phyloP scores from a whole-genome alignment of 257 asterid genomes.

The Schizonepeta tenuifolia region DNA sequence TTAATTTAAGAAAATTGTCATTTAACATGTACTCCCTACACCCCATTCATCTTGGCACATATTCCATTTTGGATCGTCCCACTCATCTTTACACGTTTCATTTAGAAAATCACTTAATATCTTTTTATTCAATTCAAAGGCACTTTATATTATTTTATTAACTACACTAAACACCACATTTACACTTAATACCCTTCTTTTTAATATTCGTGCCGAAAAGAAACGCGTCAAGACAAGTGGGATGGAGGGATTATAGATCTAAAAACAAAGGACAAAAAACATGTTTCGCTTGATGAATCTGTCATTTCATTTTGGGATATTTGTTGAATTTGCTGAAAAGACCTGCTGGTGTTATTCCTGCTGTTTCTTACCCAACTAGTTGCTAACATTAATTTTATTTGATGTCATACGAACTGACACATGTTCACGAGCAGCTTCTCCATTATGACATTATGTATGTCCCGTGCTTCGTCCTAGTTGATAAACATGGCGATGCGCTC shows the following conservation, averaged over 20 bases:
- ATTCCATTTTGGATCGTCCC: too few relatives aligned
- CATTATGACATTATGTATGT: conserved; percentile 9
- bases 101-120: too few relatives aligned
- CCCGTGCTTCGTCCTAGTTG: conserved; percentile 22
- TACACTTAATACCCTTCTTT: too few relatives aligned
- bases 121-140: too few relatives aligned
- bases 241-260: too few relatives aligned
- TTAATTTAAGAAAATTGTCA: neutral
- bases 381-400: neutral
- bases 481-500: conserved; percentile 4
- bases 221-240: too few relatives aligned
- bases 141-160: too few relatives aligned
- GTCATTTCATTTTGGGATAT: too few relatives aligned
- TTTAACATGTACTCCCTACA: neutral
- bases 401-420: neutral
- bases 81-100: too few relatives aligned
- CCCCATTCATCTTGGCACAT: too few relatives aligned
- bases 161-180: too few relatives aligned
- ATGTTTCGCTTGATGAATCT: neutral
- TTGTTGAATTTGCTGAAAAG: neutral
- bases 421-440: neutral
- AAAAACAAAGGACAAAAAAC: neutral
- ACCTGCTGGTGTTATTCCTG: neutral
- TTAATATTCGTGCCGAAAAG: too few relatives aligned
- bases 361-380: neutral